phyloP scores from a whole-genome alignment of 176 grass and related monocot species.

The Themeda triandra region DNA sequence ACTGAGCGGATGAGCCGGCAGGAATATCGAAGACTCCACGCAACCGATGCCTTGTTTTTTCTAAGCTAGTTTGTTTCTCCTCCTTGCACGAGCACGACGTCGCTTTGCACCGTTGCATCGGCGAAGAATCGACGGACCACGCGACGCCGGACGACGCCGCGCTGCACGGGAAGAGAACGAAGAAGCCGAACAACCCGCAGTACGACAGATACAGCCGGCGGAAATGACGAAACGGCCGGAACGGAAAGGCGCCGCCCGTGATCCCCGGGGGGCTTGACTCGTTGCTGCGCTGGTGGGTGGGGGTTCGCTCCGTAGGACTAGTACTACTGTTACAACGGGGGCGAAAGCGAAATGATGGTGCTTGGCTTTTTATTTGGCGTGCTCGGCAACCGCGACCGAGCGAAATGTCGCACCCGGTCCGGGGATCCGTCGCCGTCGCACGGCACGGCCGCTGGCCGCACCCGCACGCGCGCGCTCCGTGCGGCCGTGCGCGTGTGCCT shows the following conservation, averaged over 20 bases:
- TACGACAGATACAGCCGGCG: too few species aligned
- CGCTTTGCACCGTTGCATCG: background rate
- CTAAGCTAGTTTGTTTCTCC: background rate
- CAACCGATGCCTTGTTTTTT: background rate
- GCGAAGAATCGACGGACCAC: background rate
- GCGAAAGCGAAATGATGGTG: background rate
- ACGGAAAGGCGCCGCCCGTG: slow-evolving; percentile 10
- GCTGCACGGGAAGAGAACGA: background rate
- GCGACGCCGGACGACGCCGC: background rate
- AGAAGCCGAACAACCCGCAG: too few species aligned
- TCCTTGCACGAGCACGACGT: background rate
- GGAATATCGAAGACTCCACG: background rate
- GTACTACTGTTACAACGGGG: too few species aligned
- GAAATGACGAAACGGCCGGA: background rate
- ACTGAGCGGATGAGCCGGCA: background rate
- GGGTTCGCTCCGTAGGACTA: too few species aligned
- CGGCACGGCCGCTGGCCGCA: background rate
- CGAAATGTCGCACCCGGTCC: background rate
- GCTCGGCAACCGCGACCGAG: background rate
- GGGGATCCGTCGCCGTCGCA: background rate
- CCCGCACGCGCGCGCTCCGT: background rate
- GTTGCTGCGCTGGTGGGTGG: background rate
- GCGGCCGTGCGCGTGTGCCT: background rate
- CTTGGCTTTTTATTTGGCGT: background rate
- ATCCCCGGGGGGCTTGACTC: slow-evolving; percentile 13